These are phyloP conservation scores for Daldinia sp. DNA, from an alignment of 2,329 filamentous ascomycete genomes.

Conservation along the genomic window DNA sequence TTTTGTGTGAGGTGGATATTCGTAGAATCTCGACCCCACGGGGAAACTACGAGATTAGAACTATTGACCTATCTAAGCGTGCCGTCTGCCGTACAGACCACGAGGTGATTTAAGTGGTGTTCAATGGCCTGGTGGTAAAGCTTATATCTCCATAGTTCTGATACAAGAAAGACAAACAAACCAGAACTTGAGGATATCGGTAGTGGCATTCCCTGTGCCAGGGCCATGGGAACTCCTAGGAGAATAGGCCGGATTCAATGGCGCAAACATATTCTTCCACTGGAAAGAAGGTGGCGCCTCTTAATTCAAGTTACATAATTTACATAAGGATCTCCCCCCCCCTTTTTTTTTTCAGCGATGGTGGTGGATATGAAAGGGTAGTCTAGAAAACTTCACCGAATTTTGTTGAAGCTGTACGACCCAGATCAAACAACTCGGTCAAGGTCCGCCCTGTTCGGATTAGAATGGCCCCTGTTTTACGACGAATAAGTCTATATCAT, in stretches of 20 bases:
- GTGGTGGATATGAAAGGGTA: not conserved
- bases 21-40: conserved; percentile 18
- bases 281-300: not conserved
- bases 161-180: conserved; percentile 7
- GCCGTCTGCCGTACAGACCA: not conserved
- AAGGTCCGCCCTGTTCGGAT: conserved; percentile 9
- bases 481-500: not conserved
- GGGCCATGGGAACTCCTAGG: not conserved
- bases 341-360: too few species aligned
- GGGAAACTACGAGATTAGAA: conserved; percentile 9
- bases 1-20: not conserved
- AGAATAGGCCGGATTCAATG: conserved; percentile 2
- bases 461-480: not conserved
- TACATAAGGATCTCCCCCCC: not conserved
- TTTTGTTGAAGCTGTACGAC: conserved; percentile 20
- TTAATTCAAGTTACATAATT: not conserved
- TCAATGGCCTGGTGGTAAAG: not conserved
- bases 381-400: conserved; percentile 26
- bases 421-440: conserved; percentile 9
- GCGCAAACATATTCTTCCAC: conserved; percentile 22
- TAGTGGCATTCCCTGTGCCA: not conserved
- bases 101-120: conserved; percentile 5
- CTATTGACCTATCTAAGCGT: conserved; percentile 1
- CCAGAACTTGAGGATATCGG: not conserved
- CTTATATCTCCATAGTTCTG: not conserved